phyloP scores from a whole-genome alignment of 225 moss, liverwort and hornwort genomes.

The Pleurozium schreberi region DNA sequence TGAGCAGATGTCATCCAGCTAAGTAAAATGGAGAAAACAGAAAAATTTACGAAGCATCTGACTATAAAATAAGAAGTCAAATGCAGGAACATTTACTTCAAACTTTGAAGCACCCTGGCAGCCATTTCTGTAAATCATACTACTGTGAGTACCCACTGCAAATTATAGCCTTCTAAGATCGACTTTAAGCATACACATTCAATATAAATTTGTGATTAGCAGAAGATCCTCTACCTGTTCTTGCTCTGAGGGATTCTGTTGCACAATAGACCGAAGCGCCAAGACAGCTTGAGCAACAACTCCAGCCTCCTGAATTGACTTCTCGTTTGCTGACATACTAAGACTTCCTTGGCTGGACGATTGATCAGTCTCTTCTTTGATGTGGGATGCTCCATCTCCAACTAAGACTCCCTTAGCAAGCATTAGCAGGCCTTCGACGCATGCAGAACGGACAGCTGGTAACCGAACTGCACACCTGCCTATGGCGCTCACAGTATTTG shows the following conservation, averaged over 20 bases:
- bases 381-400: slow-evolving; percentile 14
- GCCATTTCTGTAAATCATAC: not conserved
- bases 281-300: slow-evolving; percentile 86
- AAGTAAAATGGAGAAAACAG: not conserved
- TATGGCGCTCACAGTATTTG: slow-evolving; percentile 91
- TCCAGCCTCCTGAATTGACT: slow-evolving; percentile 60
- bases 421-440: slow-evolving; percentile 76
- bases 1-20: not conserved
- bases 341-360: slow-evolving; percentile 6
- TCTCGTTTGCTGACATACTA: slow-evolving; percentile 22
- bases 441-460: slow-evolving; percentile 66
- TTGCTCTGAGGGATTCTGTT: slow-evolving; percentile 65
- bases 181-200: not conserved
- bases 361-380: slow-evolving; percentile 28
- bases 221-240: slow-evolving; percentile 49
- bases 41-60: not conserved
- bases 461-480: slow-evolving; percentile 83
- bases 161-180: not conserved
- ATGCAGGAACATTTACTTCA: not conserved
- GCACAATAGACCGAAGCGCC: slow-evolving; percentile 76
- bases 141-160: not conserved
- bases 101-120: not conserved
- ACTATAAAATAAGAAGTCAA: not conserved
- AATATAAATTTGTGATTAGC: not conserved
- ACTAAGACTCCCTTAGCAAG: slow-evolving; percentile 60